Conservation (phyloP, 2,329 filamentous ascomycete genomes). For the Aspergillus brunneoviolaceus region DNA sequence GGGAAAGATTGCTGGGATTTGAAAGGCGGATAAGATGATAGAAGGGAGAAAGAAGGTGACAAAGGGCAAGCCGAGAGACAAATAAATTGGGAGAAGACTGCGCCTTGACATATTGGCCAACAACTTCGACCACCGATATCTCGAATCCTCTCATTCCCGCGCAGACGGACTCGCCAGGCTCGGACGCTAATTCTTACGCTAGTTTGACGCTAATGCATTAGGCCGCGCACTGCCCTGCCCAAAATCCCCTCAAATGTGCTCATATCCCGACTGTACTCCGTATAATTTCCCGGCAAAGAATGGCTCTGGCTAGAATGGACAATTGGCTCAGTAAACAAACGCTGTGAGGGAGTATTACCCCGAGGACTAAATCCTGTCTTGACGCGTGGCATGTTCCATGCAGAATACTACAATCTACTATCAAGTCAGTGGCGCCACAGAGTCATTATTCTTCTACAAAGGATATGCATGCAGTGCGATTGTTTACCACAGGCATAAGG, state of each 20-base stretch:
- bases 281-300: too few relatives aligned
- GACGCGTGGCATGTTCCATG: too few relatives aligned
- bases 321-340: too few relatives aligned
- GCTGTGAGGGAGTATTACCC: too few relatives aligned
- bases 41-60: not conserved
- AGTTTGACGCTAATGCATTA: constrained; percentile 52
- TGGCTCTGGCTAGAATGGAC: too few relatives aligned
- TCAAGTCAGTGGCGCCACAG: too few relatives aligned
- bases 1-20: not conserved
- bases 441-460: too few relatives aligned
- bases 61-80: not conserved
- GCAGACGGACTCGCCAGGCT: not conserved
- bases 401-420: too few relatives aligned
- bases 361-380: too few relatives aligned
- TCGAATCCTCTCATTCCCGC: not conserved
- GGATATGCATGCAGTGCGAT: too few relatives aligned
- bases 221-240: not conserved
- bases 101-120: not conserved
- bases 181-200: constrained; percentile 38
- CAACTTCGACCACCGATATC: not conserved
- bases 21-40: not conserved
- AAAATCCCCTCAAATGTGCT: not conserved
- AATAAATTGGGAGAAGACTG: not conserved
- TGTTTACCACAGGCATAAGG: too few relatives aligned
- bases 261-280: not conserved